Base-by-base conservation (phyloP, 176 grass and related monocot genomes). In the Calamus simplicifolius region DNA sequence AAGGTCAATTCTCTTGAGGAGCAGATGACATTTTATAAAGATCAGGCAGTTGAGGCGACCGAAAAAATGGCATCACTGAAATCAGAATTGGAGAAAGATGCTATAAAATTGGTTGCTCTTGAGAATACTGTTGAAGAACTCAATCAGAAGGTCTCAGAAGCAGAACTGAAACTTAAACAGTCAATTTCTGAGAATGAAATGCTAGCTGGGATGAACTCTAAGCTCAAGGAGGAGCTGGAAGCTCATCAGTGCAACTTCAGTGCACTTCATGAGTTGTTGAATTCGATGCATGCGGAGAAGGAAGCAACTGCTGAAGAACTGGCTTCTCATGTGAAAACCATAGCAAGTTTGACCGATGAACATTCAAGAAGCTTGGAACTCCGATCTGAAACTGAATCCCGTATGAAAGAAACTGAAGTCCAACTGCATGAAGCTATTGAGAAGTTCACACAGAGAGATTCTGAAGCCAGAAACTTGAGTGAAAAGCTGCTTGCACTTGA, bases 1-100 rank as follows among this genome's bases (percentile, higher is more conserved):
- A 87, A 85, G 67, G 56, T 85, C 58, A 81, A 79, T 59, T 68
- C 30, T 52, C 54, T 58, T 2, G 74, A 89, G 72, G 81, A 89
- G 72, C 61, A 81, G 30, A 71, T 56, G 53, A 21, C 77, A 75
- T 69, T 75, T 61, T 89, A 81, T 68, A 54, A 81, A 72, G 77
- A 59, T 56, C 73, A 78, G 69, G 74, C 81, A 73, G 23, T 59
- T 64, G 71, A 79, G 57, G 70, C 78, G 25, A n/a, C 58, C 48
- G 86, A 89, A 69, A 75, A 87, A 19, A 72, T 80, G 4, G 78
- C 85, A 7, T 87, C 81, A 28, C 74, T 96, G 50, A 77, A 88
- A 72, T 72, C 77, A 49, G 92, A 96, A 70, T 74, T 90, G 10
- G 87, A 90, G 76, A 74, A 71, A 35, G 87, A 82, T 77, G 84